Evolutionary conservation across 495 filamentous ascomycete genomes (phyloP).

Genomic region (Tuber magnatum): DNA sequence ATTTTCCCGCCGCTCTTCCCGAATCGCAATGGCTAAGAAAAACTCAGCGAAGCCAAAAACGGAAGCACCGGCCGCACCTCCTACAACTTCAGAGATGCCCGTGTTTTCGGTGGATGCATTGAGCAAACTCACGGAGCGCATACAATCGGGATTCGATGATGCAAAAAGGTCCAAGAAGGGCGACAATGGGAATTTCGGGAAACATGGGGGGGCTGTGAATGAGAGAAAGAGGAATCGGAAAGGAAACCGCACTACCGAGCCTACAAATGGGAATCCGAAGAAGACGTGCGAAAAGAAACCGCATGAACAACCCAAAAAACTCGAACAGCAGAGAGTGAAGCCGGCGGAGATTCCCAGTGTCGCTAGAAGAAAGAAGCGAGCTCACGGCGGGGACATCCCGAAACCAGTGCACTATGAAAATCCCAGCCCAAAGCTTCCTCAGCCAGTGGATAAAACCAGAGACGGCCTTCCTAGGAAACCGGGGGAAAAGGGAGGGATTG

Average conservation of each 20-base stretch:
- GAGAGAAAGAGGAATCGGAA: constrained; percentile 8
- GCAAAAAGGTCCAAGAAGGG: constrained; percentile 19
- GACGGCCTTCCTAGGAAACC: constrained; percentile 17
- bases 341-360: constrained; percentile 42
- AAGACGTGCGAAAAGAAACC: constrained; percentile 41
- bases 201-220: background rate
- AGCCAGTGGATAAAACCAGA: background rate
- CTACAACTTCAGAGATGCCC: constrained; percentile 18
- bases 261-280: constrained; percentile 35
- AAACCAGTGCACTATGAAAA: constrained; percentile 17
- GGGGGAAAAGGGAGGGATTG: constrained; percentile 28
- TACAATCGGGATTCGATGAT: constrained; percentile 36
- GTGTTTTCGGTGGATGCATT: constrained; percentile 35
- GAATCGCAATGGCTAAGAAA: constrained; percentile 45
- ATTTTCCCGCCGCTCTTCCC: constrained; percentile 30
- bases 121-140: constrained; percentile 34
- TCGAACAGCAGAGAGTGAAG: constrained; percentile 38
- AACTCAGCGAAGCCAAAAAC: constrained; percentile 43
- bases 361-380: constrained; percentile 49
- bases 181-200: background rate
- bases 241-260: constrained; percentile 16
- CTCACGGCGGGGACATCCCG: constrained; percentile 44
- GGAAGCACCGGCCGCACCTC: constrained; percentile 24
- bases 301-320: constrained; percentile 46
- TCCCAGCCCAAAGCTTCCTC: constrained; percentile 9